Evolutionary conservation across 2,329 filamentous ascomycete species (phyloP).

Genomic region (Clonostachys solani): DNA sequence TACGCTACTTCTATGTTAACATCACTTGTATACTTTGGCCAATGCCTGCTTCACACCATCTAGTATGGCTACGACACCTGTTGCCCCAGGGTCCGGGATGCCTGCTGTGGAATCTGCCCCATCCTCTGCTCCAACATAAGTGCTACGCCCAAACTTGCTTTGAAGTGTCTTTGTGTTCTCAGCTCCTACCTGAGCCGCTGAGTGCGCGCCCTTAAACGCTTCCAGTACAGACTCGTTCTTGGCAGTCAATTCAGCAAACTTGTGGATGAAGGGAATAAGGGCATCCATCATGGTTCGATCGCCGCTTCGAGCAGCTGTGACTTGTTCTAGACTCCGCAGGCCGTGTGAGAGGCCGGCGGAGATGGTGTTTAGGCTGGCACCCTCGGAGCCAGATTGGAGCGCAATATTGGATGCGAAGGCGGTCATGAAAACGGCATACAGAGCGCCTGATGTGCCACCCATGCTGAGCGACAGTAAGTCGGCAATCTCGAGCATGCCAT

Average conservation of each 20-base stretch:
- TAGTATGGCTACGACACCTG: no score
- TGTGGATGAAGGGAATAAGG: background rate
- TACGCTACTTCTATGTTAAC: no score
- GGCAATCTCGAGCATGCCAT: background rate
- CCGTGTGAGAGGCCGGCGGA: slow-evolving; percentile 22
- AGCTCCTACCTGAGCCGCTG: background rate
- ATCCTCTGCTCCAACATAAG: background rate
- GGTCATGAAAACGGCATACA: background rate
- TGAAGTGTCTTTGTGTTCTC: background rate
- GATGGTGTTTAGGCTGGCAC: background rate
- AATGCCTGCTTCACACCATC: no score
- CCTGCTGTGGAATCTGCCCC: background rate
- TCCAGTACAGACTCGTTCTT: background rate
- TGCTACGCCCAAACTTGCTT: slow-evolving; percentile 26
- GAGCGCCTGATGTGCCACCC: background rate
- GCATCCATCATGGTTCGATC: slow-evolving; percentile 1
- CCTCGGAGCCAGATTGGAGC: background rate
- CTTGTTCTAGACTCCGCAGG: slow-evolving; percentile 52
- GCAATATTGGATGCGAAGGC: background rate
- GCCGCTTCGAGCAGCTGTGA: slow-evolving; percentile 20
- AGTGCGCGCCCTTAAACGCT: background rate
- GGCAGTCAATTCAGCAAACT: slow-evolving; percentile 40
- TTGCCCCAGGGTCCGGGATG: no score
- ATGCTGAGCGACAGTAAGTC: background rate
- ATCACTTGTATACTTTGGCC: no score